Percentiles rank a stretch among this genome's conserved stretches.
Conservation (phyloP, 768 basidiomycete species). For the Naganishia vaughanmartiniae region DNA sequence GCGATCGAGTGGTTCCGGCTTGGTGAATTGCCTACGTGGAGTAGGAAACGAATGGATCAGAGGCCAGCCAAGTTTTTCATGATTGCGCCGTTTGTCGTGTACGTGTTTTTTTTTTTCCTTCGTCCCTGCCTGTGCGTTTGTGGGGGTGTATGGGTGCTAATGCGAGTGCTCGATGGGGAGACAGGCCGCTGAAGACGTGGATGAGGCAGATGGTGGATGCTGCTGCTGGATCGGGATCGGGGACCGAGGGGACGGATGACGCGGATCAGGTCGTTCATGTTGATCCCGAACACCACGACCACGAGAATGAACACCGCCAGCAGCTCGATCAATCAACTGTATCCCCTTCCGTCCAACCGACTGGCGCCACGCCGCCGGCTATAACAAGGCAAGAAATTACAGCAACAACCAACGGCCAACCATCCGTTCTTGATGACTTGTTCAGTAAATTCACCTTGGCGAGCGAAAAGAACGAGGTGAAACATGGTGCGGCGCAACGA, state of each 20-base stretch:
- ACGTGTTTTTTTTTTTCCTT: conserved; percentile 27
- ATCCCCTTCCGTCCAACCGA: not conserved
- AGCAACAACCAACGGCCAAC: conserved; percentile 8
- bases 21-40: conserved; percentile 89
- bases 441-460: conserved; percentile 15
- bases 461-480: conserved; percentile 15
- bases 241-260: not conserved
- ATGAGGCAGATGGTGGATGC: conserved; percentile 35
- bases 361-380: not conserved
- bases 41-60: conserved; percentile 59
- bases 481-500: conserved; percentile 2
- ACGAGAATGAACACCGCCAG: conserved; percentile 8
- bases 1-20: conserved; percentile 96
- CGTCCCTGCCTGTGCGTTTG: not conserved
- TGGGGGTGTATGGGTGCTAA: not conserved
- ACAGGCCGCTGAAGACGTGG: conserved; percentile 40
- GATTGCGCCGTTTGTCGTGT: conserved; percentile 83
- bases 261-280: conserved; percentile 16
- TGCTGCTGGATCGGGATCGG: not conserved
- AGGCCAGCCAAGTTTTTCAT: conserved; percentile 73
- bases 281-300: conserved; percentile 20
- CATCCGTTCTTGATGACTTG: conserved; percentile 16
- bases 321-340: not conserved
- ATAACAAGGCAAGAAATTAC: conserved; percentile 2
- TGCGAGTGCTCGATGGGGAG: not conserved